Evolutionary conservation across 306 rosid species (phyloP).

Genomic region (Prunus davidiana): DNA sequence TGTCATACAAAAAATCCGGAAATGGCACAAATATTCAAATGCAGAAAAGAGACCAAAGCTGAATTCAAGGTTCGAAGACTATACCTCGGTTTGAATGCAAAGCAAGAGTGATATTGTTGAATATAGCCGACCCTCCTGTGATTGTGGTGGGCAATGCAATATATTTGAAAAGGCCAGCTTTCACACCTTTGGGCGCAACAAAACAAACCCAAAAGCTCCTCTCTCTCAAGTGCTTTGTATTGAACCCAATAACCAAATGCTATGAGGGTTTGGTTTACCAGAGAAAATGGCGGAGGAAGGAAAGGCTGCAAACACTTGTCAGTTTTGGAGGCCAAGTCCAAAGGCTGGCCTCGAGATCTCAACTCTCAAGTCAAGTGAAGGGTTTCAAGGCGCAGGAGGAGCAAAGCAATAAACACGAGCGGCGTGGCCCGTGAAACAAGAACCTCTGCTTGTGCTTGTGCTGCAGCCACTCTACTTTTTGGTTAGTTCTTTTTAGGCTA

Average conservation of each 20-base stretch:
- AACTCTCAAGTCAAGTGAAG: not conserved
- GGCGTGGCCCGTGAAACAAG: too few species aligned
- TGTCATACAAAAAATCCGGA: conserved; percentile 22
- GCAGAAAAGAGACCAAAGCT: conserved; percentile 33
- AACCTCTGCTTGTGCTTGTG: too few species aligned
- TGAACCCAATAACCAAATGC: conserved; percentile 19
- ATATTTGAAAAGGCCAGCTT: conserved; percentile 30
- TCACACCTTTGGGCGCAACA: not conserved
- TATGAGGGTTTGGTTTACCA: conserved; percentile 5
- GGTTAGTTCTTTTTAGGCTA: too few species aligned
- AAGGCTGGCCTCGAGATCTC: conserved; percentile 55
- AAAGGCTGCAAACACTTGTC: conserved; percentile 4
- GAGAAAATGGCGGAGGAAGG: conserved; percentile 68
- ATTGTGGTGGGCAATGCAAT: conserved; percentile 33
- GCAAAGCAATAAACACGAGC: too few species aligned
- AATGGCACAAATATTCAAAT: conserved; percentile 35
- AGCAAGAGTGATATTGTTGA: conserved; percentile 46
- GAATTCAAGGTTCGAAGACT: conserved; percentile 27
- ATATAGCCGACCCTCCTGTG: conserved; percentile 59
- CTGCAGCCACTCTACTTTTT: too few species aligned
- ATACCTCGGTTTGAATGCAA: conserved; percentile 37
- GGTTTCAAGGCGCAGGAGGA: too few species aligned
- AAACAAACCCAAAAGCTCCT: conserved; percentile 20
- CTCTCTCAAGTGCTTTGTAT: conserved; percentile 53
- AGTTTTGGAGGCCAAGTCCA: too few species aligned